Evolutionary conservation across 1,284 basidiomycete species (phyloP).

Genomic region (Tilletia setariae): DNA sequence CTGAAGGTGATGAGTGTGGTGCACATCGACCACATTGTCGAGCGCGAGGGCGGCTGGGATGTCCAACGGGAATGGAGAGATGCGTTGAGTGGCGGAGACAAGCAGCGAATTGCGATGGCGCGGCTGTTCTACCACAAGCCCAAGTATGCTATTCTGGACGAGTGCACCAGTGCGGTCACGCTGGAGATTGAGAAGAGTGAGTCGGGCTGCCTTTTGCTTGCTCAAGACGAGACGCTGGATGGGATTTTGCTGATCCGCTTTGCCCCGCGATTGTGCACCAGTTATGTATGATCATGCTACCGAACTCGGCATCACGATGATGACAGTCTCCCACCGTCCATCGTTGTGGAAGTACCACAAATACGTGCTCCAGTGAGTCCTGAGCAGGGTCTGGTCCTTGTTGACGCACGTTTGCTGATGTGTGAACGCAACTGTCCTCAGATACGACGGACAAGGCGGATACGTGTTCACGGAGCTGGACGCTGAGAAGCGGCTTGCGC

Average conservation of each 20-base stretch:
- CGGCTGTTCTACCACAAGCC: conserved; percentile 92
- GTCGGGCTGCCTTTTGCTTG: not conserved
- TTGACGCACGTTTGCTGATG: not conserved
- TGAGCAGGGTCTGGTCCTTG: not conserved
- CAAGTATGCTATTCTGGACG: conserved; percentile 95
- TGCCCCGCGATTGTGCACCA: not conserved
- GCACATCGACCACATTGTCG: conserved; percentile 81
- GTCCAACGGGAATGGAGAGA: conserved; percentile 85
- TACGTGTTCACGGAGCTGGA: conserved; percentile 79
- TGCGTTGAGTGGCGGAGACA: conserved; percentile 77
- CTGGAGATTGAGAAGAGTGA: conserved; percentile 75
- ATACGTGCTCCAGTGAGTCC: conserved; percentile 67
- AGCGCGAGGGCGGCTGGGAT: conserved; percentile 96
- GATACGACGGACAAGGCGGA: conserved; percentile 59
- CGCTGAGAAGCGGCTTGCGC: conserved; percentile 80
- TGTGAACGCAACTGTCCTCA: not conserved
- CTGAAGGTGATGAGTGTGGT: conserved; percentile 72
- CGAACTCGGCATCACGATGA: conserved; percentile 52
- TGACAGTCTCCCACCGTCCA: conserved; percentile 60
- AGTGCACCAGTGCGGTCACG: conserved; percentile 91
- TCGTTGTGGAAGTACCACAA: conserved; percentile 91
- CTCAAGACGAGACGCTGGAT: not conserved
- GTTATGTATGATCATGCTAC: conserved; percentile 95
- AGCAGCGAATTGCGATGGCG: conserved; percentile 81
- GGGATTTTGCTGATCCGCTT: too few species aligned